Evolutionary conservation across 2,329 filamentous ascomycete genomes (phyloP).

Genomic region (Ophiostoma angusticollis): DNA sequence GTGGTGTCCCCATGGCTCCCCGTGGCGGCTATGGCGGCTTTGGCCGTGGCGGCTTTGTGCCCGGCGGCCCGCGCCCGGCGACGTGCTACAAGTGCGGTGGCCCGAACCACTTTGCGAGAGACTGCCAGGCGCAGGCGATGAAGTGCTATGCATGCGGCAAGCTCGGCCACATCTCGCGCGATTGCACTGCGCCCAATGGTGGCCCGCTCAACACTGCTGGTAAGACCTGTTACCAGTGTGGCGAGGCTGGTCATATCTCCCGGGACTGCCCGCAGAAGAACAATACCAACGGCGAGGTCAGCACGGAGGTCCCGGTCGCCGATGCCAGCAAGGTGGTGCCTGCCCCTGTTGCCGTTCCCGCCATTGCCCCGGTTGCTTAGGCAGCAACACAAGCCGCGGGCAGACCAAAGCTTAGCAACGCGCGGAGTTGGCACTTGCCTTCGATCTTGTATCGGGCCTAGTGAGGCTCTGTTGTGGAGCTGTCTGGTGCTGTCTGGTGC

Average conservation of each 20-base stretch:
- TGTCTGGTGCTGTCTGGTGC: too few species aligned
- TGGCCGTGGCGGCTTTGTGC: slow-evolving; percentile 57
- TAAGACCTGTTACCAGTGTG: slow-evolving; percentile 98
- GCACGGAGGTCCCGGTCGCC: slow-evolving; percentile 30
- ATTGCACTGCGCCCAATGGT: slow-evolving; percentile 94
- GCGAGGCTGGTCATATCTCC: slow-evolving; percentile 90
- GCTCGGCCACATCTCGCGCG: slow-evolving; percentile 80
- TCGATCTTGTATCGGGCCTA: too few species aligned
- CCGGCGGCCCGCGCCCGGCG: slow-evolving; percentile 53
- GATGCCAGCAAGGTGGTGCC: slow-evolving; percentile 26
- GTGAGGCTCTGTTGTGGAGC: too few species aligned
- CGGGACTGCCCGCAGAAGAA: slow-evolving; percentile 76
- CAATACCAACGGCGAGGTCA: slow-evolving; percentile 36
- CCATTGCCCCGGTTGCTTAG: slow-evolving; percentile 29
- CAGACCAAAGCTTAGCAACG: too few species aligned
- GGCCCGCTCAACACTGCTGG: slow-evolving; percentile 89
- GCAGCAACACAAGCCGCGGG: too few species aligned
- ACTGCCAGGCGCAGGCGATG: slow-evolving; percentile 97
- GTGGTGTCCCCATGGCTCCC: slow-evolving; percentile 48
- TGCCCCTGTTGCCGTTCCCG: slow-evolving; percentile 25
- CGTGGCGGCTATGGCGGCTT: slow-evolving; percentile 50
- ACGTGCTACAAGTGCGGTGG: slow-evolving; percentile 68
- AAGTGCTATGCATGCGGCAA: slow-evolving; percentile 98
- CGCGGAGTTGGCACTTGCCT: too few species aligned
- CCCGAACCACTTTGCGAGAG: slow-evolving; percentile 95